Base-by-base conservation (phyloP, 352 stramenopile species). In the Globisporangium canariense region DNA sequence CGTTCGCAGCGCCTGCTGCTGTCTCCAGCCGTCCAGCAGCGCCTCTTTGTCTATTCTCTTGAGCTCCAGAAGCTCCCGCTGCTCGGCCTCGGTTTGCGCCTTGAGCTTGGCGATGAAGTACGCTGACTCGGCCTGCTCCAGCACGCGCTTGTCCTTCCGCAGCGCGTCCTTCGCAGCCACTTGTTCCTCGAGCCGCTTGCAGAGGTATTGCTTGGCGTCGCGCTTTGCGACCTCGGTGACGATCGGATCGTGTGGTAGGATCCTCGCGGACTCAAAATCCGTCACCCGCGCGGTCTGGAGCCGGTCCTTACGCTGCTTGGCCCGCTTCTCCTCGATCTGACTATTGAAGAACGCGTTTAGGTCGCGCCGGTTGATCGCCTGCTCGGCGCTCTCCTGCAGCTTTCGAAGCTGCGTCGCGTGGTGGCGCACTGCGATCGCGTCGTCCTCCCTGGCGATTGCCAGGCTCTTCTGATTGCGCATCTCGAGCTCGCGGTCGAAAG, bases 101-200 rank as follows among this genome's bases (percentile, higher is more conserved):
- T 72, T 63, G 20, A 90, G 67, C 58, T 88, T 76, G 10, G 64
- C 60, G 62, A 87, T 71, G 53, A 83, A 86, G 58, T 79, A 87
- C 30, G 76, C 77, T 34, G 74, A 75, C 34, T 89, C 79, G n/a
- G 77, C 76, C 32, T 83, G 77, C 45, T 90, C 81, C 20, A 90
- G 51, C 6, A 62, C 63, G 16, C 67, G 67, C 10, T 58, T 62
- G 43, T 88, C 70, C 59, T 73, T 69, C 20, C 67, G 65, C 3
- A 86, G 70, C 47, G 68, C 66, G 22, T 70, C 68, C 49, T 83
- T 83, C n/a, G 72, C 63, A 2, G 71, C 59, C 16, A 87, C 78
- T 45, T 90, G 81, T 18, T 76, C 70, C 46, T 77, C 69, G 52
- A 90, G 67, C 3, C 73, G 70, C 34, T 69, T 63, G 40, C 72